Conservation (phyloP, 345 rosid genomes). For the Acer saccharum region DNA sequence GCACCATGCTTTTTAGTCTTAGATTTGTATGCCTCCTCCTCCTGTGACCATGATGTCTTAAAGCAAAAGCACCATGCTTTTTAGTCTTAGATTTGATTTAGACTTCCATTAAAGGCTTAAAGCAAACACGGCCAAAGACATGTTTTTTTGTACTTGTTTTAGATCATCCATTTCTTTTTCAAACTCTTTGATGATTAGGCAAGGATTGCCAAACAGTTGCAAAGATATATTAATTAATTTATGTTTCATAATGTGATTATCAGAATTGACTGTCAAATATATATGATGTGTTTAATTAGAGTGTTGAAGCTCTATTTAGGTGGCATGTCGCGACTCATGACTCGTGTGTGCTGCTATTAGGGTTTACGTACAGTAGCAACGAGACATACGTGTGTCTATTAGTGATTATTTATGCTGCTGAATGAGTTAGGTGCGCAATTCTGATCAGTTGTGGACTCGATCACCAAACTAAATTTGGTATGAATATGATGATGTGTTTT, state of each 20-base stretch:
- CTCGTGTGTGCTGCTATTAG: not conserved
- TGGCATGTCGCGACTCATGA: not conserved
- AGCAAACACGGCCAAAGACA: slow-evolving; percentile 5
- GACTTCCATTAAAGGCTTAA: slow-evolving; percentile 5
- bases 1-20: not conserved
- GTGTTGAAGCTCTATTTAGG: not conserved
- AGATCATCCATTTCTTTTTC: not conserved
- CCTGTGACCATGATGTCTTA: too few species aligned
- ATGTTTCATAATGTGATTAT: too few species aligned
- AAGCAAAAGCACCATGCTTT: not conserved
- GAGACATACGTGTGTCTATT: not conserved
- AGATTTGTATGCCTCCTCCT: too few species aligned
- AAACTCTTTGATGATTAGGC: not conserved
- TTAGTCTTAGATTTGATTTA: slow-evolving; percentile 12
- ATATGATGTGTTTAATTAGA: not conserved
- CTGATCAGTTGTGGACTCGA: not conserved
- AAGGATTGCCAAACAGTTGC: not conserved
- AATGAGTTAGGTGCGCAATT: not conserved
- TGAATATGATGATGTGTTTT: not conserved
- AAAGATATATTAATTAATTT: too few species aligned
- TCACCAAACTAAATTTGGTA: not conserved
- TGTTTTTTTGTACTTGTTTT: slow-evolving; percentile 12
- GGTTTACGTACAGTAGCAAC: not conserved
- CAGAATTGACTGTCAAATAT: not conserved
- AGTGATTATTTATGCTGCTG: not conserved